These are phyloP conservation scores for Immersiporthe knoxdaviesiana DNA, from an alignment of 2,329 filamentous ascomycete species.

Conservation along the genomic window DNA sequence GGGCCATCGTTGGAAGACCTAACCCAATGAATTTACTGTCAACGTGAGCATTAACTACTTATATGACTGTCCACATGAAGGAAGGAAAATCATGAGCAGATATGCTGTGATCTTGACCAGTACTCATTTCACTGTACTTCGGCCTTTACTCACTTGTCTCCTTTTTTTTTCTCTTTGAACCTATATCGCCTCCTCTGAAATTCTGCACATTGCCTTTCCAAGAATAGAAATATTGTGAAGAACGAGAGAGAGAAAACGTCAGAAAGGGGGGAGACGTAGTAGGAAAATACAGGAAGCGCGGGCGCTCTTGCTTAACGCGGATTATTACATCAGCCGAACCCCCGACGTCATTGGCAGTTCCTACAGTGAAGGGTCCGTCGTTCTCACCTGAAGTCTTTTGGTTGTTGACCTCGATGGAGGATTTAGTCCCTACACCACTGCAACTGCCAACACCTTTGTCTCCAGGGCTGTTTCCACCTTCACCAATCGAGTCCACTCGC, in stretches of 20 bases:
- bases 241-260: too few relatives aligned
- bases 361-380: background rate
- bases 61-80: too few relatives aligned
- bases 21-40: background rate
- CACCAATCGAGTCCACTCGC: background rate
- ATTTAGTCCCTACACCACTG: too few relatives aligned
- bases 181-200: too few relatives aligned
- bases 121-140: too few relatives aligned
- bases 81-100: background rate
- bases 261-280: background rate
- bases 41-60: background rate
- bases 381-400: background rate
- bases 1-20: background rate
- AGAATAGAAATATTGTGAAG: too few relatives aligned
- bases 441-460: background rate
- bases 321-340: slow-evolving; percentile 10
- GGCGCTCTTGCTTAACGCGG: background rate
- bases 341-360: slow-evolving; percentile 8
- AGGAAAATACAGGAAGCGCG: too few relatives aligned
- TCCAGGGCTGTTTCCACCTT: background rate
- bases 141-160: too few relatives aligned
- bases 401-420: background rate
- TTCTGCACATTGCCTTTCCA: background rate
- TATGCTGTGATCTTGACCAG: background rate
- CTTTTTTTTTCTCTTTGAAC: too few relatives aligned